These are phyloP conservation scores for Botrytis squamosa DNA, from an alignment of 2,329 filamentous ascomycete species.

Conservation along the genomic window DNA sequence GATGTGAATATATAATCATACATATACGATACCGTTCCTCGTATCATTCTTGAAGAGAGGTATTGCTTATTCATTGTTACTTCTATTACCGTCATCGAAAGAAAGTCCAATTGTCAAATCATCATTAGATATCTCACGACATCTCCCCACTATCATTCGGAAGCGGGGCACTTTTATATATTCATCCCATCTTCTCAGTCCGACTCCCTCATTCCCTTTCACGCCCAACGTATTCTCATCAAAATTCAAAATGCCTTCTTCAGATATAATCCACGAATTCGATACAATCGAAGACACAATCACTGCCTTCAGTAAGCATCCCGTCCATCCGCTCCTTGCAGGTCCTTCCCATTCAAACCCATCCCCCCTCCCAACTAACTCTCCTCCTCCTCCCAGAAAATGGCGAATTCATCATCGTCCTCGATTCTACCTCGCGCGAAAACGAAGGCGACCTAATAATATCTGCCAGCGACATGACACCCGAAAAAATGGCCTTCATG, in stretches of 20 bases:
- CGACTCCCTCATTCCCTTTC: background rate
- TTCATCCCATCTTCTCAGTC: conserved; percentile 15
- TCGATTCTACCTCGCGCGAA: conserved; percentile 88
- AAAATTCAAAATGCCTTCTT: conserved; percentile 35
- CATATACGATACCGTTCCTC: background rate
- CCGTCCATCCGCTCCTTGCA: background rate
- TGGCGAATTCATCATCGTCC: conserved; percentile 92
- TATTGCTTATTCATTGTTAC: background rate
- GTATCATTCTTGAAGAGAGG: background rate
- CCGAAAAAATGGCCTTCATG: conserved; percentile 94
- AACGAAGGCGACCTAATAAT: conserved; percentile 99
- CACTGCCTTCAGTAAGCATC: conserved; percentile 58
- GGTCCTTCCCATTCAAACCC: background rate
- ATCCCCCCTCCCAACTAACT: conserved; percentile 25
- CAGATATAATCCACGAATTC: conserved; percentile 47
- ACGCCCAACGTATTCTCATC: background rate
- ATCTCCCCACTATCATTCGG: conserved; percentile 14
- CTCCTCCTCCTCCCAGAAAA: conserved; percentile 49
- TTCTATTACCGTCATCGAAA: background rate
- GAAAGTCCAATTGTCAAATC: background rate
- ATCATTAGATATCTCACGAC: background rate
- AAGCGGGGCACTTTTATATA: conserved; percentile 19
- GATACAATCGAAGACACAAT: conserved; percentile 65
- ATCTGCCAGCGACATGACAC: conserved; percentile 78
- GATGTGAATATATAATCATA: background rate